Base-by-base conservation (phyloP, 345 rosid species). In the Eucalyptus cladocalyx region DNA sequence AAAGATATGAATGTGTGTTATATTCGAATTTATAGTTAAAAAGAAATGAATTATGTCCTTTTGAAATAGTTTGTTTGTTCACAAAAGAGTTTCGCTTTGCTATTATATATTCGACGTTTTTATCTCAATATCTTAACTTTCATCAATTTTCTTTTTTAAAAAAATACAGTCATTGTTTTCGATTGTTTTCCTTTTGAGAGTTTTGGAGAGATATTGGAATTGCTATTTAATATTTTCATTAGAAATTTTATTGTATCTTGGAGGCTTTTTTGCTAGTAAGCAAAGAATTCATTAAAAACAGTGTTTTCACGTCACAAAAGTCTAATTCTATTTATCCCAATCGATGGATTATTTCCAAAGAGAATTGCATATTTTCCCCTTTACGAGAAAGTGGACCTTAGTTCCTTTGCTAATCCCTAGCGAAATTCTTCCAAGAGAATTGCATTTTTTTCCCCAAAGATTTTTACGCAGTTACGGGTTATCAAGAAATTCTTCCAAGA, bases 301-400 rank as follows among this genome's bases (percentile, higher is more conserved):
- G 0, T 26, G 15, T 58, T 24, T 26, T 58, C 2, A 10, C 65
- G 0, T 3, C n/a, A 0, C n/a, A 58, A 5, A 11, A 26, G 15
- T 58, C 7, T 58, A 26, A 58, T 58, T 56, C 6, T 28, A 58
- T 26, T 11, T 58, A 24, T 26, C 65, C 14, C 49, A 1, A 85
- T 43, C n/a, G 11, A 26, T 26, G 9, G 24, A 53, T 19, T 53
- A 53, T 53, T 53, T 53, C 56, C n/a, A n/a, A n/a, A n/a, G n/a
- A n/a, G n/a, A n/a, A n/a, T n/a, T n/a, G n/a, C n/a, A n/a, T n/a
- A n/a, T n/a, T n/a, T n/a, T n/a, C n/a, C n/a, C n/a, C n/a, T n/a
- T n/a, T n/a, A n/a, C n/a, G 16, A 60, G 30, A 60, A 60, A 60
- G 69, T 60, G 69, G 17, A 30, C 69, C 69, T 1, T 12, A 62